Evolutionary conservation across 2,329 filamentous ascomycete genomes (phyloP), one percentile per base, ranked within the genome.

Genomic region (Botryotinia narcissicola): DNA sequence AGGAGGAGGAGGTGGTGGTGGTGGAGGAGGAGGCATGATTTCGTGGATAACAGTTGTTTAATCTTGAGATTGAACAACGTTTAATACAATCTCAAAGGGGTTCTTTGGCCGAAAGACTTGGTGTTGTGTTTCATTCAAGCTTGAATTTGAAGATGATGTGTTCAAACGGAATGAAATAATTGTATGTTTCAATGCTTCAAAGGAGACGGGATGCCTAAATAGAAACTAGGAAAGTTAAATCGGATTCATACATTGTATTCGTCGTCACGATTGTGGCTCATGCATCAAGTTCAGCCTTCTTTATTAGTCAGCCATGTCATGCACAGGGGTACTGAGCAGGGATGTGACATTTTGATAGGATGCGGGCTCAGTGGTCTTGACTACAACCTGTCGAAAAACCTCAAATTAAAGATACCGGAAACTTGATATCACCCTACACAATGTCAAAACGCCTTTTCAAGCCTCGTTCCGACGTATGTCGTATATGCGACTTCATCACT

Each of bases 1-100:
- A 29, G 69, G 69, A 29, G 70, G 70, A n/a, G 69, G 69, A 48
- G 92, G 92, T 2, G 92, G 92, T 3, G 92, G 92, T 4, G 92
- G 92, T 71, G 91, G 91, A 64, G 90, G 87, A 70, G 88, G 88
- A 79, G 84, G 84, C 82, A 85, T 84, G 60, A 40, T 72, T 54
- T 57, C 61, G 60, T 72, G 70, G 37, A 40, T 42, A 66, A 67
- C 46, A 54, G 46, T 57, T 57, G n/a, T 57, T 67, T 22, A n/a
- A 57, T 25, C 51, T 69, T 22, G 18, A 42, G 10, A 37, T 14
- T 22, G 20, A 42, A 44, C n/a, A 25, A 69, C n/a, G 16, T 32
- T 57, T 22, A 57, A 42, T 68, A 37, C 10, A 42, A 25, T 57
- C 37, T 57, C 18, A 29, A 68, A 57, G 40, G 3, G 12, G 35